Percentiles rank a stretch among this genome's conserved stretches.
Conservation (phyloP, 768 basidiomycete genomes). For the Xerocomellus intermedius region DNA sequence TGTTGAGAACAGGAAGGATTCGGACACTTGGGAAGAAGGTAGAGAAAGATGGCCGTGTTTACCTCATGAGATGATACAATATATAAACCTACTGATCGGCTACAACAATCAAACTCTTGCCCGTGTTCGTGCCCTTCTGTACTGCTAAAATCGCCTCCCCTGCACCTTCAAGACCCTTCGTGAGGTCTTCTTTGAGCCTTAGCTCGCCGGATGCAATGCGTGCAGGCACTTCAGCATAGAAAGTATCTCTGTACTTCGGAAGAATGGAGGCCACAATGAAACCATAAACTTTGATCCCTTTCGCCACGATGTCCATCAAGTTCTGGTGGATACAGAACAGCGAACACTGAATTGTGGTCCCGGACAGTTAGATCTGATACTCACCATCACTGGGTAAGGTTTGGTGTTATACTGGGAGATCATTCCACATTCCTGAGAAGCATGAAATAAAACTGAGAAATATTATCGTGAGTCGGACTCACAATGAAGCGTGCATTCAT, state of each 20-base stretch:
- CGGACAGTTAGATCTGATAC: not conserved
- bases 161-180: constrained; percentile 41
- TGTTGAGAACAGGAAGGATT: constrained; percentile 31
- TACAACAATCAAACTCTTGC: constrained; percentile 23
- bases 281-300: constrained; percentile 42
- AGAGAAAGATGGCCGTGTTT: constrained; percentile 24
- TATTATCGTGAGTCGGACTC: not conserved
- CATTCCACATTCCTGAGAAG: constrained; percentile 34
- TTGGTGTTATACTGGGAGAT: constrained; percentile 14
- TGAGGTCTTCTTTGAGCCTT: constrained; percentile 47
- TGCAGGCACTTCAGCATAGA: constrained; percentile 41
- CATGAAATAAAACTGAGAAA: not conserved
- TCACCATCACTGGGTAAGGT: constrained; percentile 12
- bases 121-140: constrained; percentile 35
- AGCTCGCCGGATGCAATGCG: constrained; percentile 46
- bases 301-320: constrained; percentile 36
- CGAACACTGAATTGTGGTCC: constrained; percentile 8
- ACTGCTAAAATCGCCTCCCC: constrained; percentile 40
- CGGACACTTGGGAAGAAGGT: constrained; percentile 17
- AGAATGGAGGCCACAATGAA: constrained; percentile 37
- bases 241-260: constrained; percentile 39
- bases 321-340: constrained; percentile 29
- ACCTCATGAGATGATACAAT: constrained; percentile 3
- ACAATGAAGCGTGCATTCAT: constrained; percentile 48
- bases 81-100: constrained; percentile 2